These are phyloP conservation scores for Candida berthetii DNA, from an alignment of 805 yeast genomes.

Conservation along the genomic window DNA sequence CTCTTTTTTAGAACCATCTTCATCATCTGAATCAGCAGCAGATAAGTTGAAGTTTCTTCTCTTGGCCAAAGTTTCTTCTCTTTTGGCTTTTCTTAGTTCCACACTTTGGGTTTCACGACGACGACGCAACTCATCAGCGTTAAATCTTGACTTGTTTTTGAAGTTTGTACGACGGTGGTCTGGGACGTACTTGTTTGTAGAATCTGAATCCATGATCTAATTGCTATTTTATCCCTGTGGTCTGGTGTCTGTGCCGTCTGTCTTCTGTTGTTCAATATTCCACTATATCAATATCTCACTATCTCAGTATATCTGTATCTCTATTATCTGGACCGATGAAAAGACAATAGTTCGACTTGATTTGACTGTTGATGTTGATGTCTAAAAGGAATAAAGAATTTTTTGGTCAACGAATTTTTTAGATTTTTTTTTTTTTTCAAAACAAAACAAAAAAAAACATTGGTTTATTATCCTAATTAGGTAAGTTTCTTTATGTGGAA, in stretches of 20 bases:
- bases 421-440: too few species aligned
- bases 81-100: slow-evolving; percentile 90
- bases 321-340: too few species aligned
- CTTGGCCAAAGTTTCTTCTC: slow-evolving; percentile 92
- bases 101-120: slow-evolving; percentile 97
- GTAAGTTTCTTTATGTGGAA: neutral
- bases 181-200: slow-evolving; percentile 83
- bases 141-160: slow-evolving; percentile 90
- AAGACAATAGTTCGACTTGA: too few species aligned
- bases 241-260: too few species aligned
- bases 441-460: too few species aligned
- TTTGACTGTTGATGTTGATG: too few species aligned
- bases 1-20: slow-evolving; percentile 22
- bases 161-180: slow-evolving; percentile 96
- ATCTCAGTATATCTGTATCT: too few species aligned
- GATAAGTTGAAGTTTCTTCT: slow-evolving; percentile 71
- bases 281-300: too few species aligned
- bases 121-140: slow-evolving; percentile 94
- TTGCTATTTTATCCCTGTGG: too few species aligned
- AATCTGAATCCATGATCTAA: slow-evolving; percentile 64
- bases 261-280: too few species aligned
- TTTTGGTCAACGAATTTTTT: too few species aligned
- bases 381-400: too few species aligned
- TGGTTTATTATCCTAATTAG: neutral
- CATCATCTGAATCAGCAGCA: slow-evolving; percentile 49